phyloP scores from a whole-genome alignment of 768 basidiomycete genomes.

The Podaxis sp. region DNA sequence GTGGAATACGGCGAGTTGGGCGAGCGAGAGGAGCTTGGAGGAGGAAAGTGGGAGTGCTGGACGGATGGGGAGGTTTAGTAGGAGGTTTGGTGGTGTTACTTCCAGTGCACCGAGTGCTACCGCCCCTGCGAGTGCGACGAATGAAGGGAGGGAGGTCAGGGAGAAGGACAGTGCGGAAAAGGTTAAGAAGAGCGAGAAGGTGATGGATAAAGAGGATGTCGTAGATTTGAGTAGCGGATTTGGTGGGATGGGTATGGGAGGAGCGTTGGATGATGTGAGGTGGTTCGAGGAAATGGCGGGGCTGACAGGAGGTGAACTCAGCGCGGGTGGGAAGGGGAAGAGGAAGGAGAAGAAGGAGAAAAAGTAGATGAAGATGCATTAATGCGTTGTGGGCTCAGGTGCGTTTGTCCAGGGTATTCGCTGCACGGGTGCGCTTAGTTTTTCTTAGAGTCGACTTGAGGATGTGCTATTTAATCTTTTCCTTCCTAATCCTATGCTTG shows the following conservation, averaged over 20 bases:
- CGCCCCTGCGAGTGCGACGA: too few species aligned
- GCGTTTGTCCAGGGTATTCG: too few species aligned
- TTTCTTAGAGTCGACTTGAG: too few species aligned
- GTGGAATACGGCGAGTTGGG: constrained; percentile 67
- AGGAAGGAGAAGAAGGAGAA: constrained; percentile 11
- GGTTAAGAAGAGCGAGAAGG: background rate
- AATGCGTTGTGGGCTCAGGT: too few species aligned
- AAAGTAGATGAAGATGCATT: background rate
- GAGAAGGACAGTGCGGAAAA: background rate
- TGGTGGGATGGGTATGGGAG: constrained; percentile 30
- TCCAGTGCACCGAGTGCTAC: too few species aligned
- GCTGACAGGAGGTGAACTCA: constrained; percentile 9
- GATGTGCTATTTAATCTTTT: too few species aligned
- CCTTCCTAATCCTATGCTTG: too few species aligned
- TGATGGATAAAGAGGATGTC: background rate
- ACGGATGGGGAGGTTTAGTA: constrained; percentile 77
- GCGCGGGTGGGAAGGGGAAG: background rate
- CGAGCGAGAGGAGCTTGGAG: constrained; percentile 51
- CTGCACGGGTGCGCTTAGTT: too few species aligned
- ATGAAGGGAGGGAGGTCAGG: too few species aligned
- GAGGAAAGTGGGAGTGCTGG: constrained; percentile 76
- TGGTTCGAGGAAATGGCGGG: constrained; percentile 14
- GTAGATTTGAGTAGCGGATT: constrained; percentile 21
- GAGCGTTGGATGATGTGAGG: constrained; percentile 12
- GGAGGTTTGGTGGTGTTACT: constrained; percentile 49